Evolutionary conservation across 1,139 yeast species (phyloP).

Genomic region (Geotrichum fermentans): DNA sequence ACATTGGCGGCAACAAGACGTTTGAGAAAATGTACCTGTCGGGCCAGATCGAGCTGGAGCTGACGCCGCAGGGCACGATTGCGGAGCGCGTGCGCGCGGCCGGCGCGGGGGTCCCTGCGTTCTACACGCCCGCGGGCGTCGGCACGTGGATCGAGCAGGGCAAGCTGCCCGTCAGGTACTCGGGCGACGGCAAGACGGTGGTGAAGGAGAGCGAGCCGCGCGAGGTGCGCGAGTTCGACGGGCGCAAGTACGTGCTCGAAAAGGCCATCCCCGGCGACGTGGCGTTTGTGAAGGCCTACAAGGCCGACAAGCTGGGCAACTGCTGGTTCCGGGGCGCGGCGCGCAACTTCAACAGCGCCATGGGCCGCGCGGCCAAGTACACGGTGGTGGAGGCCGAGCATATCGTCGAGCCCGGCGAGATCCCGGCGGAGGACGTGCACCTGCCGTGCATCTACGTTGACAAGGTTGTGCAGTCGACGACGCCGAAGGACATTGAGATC

Average conservation of each 20-base stretch:
- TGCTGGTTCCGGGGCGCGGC: conserved; percentile 48
- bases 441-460: conserved; percentile 46
- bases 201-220: conserved; percentile 40
- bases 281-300: conserved; percentile 47
- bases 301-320: conserved; percentile 47
- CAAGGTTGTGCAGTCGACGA: conserved; percentile 41
- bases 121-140: conserved; percentile 49
- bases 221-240: conserved; percentile 44
- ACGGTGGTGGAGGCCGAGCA: conserved; percentile 51
- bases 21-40: conserved; percentile 43
- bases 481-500: conserved; percentile 45
- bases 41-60: conserved; percentile 46
- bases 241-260: conserved; percentile 44
- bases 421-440: conserved; percentile 46
- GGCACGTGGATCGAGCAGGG: conserved; percentile 51
- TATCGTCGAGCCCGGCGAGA: conserved; percentile 47
- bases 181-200: conserved; percentile 34
- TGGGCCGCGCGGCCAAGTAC: conserved; percentile 46
- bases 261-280: conserved; percentile 45
- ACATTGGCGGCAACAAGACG: conserved; percentile 46
- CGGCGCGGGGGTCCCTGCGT: conserved; percentile 49
- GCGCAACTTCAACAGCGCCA: conserved; percentile 45
- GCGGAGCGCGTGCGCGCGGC: conserved; percentile 51
- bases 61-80: conserved; percentile 49
- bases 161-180: conserved; percentile 44